Conservation (phyloP, 768 basidiomycete genomes). For the Mrakia gelida region DNA sequence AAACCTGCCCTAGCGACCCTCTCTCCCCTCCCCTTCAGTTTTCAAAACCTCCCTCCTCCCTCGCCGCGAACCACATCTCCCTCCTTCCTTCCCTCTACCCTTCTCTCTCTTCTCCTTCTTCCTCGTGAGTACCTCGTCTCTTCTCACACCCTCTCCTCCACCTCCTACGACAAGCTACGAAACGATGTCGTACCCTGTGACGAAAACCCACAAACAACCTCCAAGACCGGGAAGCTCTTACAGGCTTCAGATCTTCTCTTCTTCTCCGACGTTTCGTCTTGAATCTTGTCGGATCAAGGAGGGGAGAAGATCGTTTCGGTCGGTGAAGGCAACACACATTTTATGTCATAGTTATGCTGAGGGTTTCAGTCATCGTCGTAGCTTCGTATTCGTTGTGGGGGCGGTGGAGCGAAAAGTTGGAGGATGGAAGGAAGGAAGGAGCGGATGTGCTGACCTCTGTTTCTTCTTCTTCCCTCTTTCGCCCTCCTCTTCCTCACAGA, state of each 20-base stretch:
- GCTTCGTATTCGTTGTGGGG: neutral
- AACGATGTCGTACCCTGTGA: neutral
- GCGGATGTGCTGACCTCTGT: neutral
- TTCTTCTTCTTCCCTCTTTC: neutral
- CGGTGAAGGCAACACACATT: slow-evolving; percentile 10
- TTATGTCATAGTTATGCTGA: slow-evolving; percentile 29
- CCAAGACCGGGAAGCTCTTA: slow-evolving; percentile 3
- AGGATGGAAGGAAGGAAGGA: neutral
- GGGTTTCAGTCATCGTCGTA: neutral
- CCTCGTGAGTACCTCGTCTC: too few species aligned
- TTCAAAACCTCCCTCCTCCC: neutral
- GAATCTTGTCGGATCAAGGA: slow-evolving; percentile 3
- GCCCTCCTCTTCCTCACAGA: neutral
- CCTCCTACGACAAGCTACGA: neutral
- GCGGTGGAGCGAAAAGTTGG: neutral
- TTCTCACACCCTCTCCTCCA: too few species aligned
- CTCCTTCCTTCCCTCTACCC: neutral
- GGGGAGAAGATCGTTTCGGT: slow-evolving; percentile 10
- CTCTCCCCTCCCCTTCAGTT: neutral
- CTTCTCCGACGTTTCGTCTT: slow-evolving; percentile 20
- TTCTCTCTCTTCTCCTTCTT: too few species aligned
- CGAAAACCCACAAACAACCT: slow-evolving; percentile 2
- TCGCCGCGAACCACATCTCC: neutral
- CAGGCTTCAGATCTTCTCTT: slow-evolving; percentile 11
- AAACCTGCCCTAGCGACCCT: neutral